Base-by-base conservation (phyloP, 345 rosid species). In the Balakata baccata region DNA sequence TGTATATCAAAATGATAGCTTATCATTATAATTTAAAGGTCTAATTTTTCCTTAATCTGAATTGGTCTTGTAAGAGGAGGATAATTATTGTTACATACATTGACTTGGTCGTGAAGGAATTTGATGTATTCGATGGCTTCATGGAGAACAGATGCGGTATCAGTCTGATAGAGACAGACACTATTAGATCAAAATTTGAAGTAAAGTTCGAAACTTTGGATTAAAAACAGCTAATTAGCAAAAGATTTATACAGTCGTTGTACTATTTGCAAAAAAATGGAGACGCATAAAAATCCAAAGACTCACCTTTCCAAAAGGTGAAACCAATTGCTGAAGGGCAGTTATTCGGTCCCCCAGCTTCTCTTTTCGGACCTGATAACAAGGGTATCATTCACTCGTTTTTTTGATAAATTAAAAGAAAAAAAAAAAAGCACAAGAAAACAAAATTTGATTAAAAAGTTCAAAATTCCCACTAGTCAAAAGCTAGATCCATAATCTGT, bases 221-320 rank as follows among this genome's bases (percentile, higher is more conserved):
- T 46, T 68, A 12, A 66, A 39, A 18, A 17, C 47, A 6, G 47
- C 47, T 6, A 43, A 43, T 7, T 43, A 9, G 10, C 1, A 43
- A 23, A 72, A 73, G 67, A 68, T 65, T 43, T 43, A 43, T 59
- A 71, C 7, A 5, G 64, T 51, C 63, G 23, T 56, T 23, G 22
- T 66, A n/a, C 47, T 16, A 29, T 54, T 45, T 66, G 65, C 64
- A 64, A 67, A 74, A 74, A 56, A 29, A 9, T 46, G 5, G 11
- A 53, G 20, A 75, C 68, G 73, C 41, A 67, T 61, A 74, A 71
- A 77, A 66, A 67, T 70, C 51, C 71, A 70, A 73, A 78, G 34
- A 81, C 87, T 49, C 18, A 79, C 82, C 76, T 79, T 79, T 58
- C 82, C 82, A 52, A 79, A 79, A 71, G 82, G 82, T 17, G 82